phyloP scores from a whole-genome alignment of 1,284 basidiomycete species.

The Melampsora occidentalis region DNA sequence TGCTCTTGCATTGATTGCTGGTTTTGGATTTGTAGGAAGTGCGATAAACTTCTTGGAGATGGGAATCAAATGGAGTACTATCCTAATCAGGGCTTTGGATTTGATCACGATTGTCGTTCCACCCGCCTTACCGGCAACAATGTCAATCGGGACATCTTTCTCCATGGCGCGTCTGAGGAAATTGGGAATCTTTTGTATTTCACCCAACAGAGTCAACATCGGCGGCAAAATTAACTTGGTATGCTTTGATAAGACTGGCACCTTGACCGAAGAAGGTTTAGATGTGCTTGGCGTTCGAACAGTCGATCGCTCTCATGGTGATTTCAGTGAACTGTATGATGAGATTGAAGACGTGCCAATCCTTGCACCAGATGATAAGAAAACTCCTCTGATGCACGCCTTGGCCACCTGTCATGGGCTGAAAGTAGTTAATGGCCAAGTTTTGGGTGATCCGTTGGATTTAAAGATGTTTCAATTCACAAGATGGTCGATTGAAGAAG shows the following conservation, averaged over 20 bases:
- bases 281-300: constrained; percentile 90
- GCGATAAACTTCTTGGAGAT: constrained; percentile 88
- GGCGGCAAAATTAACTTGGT: constrained; percentile 96
- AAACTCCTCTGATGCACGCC: constrained; percentile 83
- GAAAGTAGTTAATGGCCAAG: constrained; percentile 82
- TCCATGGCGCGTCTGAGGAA: constrained; percentile 85
- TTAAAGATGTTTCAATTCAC: constrained; percentile 88
- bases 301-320: constrained; percentile 64
- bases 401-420: constrained; percentile 94
- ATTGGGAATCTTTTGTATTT: constrained; percentile 90
- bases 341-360: constrained; percentile 81
- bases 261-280: constrained; percentile 94
- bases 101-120: constrained; percentile 98
- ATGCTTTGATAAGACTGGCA: constrained; percentile 99
- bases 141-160: constrained; percentile 96
- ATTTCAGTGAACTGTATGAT: constrained; percentile 86
- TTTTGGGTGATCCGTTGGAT: constrained; percentile 93
- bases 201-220: constrained; percentile 92
- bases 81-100: constrained; percentile 86
- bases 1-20: constrained; percentile 82
- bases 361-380: constrained; percentile 61
- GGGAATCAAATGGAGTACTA: constrained; percentile 85
- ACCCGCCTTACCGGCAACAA: constrained; percentile 91
- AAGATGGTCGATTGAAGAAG: constrained; percentile 93
- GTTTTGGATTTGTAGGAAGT: constrained; percentile 73